Conservation (phyloP, 2,329 filamentous ascomycete species). For the Colletotrichum phormii region DNA sequence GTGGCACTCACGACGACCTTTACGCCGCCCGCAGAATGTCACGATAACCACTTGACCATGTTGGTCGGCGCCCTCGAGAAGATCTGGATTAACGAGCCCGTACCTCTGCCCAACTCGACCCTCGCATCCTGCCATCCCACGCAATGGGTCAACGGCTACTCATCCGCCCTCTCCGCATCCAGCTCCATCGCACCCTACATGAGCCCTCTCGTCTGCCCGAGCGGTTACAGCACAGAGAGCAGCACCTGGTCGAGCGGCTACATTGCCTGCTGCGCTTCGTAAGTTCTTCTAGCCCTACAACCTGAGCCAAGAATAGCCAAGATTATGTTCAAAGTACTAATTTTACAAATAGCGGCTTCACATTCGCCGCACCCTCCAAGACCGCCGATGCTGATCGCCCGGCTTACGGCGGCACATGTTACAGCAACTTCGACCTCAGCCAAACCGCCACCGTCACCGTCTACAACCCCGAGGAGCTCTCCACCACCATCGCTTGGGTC, state of each 20-base stretch:
- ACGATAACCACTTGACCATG: conserved; percentile 33
- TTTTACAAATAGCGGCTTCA: conserved; percentile 19
- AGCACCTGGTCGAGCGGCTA: conserved; percentile 32
- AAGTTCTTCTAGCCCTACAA: neutral
- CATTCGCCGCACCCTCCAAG: conserved; percentile 22
- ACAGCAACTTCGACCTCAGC: conserved; percentile 30
- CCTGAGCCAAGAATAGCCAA: neutral
- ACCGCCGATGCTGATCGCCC: conserved; percentile 23
- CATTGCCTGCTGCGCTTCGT: conserved; percentile 33
- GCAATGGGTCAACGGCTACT: conserved; percentile 27
- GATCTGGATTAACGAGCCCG: conserved; percentile 35
- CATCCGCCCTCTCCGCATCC: conserved; percentile 23
- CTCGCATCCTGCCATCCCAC: conserved; percentile 29
- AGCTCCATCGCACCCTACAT: conserved; percentile 33
- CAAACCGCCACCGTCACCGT: conserved; percentile 33
- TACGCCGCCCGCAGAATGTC: conserved; percentile 25
- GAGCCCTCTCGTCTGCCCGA: conserved; percentile 29
- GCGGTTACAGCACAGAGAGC: conserved; percentile 29
- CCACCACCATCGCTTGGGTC: conserved; percentile 28
- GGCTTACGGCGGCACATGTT: conserved; percentile 32
- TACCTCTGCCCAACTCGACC: conserved; percentile 30
- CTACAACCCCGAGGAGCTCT: conserved; percentile 27
- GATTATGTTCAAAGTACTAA: neutral
- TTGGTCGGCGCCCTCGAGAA: conserved; percentile 33
- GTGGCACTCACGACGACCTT: conserved; percentile 32